A percentile compares a stretch with the other conserved stretches of the same genome.
Evolutionary conservation across 306 rosid genomes (phyloP).

Genomic region (Morella rubra): DNA sequence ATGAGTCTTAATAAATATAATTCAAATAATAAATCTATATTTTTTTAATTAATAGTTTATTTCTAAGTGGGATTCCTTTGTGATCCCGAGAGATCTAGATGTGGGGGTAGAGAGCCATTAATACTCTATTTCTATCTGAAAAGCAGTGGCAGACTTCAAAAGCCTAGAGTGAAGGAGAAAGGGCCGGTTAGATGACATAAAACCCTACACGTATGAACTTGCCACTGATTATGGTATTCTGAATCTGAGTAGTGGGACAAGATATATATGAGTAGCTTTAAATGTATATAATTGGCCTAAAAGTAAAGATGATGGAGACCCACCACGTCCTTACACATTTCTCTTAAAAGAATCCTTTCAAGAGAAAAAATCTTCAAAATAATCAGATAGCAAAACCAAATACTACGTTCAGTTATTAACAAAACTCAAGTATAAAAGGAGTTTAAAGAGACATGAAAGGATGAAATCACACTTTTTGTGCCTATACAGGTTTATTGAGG

Average conservation of each 20-base stretch:
- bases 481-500: too few species aligned
- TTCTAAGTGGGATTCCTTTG: constrained; percentile 7
- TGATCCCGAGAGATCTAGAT: not conserved
- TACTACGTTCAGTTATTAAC: too few species aligned
- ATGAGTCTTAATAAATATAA: too few species aligned
- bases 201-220: constrained; percentile 27
- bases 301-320: constrained; percentile 29
- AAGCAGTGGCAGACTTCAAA: constrained; percentile 21
- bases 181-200: constrained; percentile 21
- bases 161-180: constrained; percentile 11
- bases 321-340: constrained; percentile 20
- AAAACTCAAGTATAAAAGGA: too few species aligned
- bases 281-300: constrained; percentile 24
- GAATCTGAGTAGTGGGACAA: constrained; percentile 16
- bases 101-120: constrained; percentile 18
- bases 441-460: too few species aligned
- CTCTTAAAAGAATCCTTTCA: not conserved
- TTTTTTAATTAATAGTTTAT: too few species aligned
- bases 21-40: too few species aligned
- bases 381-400: too few species aligned
- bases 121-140: constrained; percentile 16
- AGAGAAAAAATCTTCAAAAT: not conserved
- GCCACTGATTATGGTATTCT: constrained; percentile 29
- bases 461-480: too few species aligned
- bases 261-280: constrained; percentile 21